Percentiles rank a stretch among this genome's conserved stretches.
These are phyloP conservation scores for Coemansia sp. DNA, from an alignment of 192 early-diverging fungal genomes.

Conservation along the genomic window DNA sequence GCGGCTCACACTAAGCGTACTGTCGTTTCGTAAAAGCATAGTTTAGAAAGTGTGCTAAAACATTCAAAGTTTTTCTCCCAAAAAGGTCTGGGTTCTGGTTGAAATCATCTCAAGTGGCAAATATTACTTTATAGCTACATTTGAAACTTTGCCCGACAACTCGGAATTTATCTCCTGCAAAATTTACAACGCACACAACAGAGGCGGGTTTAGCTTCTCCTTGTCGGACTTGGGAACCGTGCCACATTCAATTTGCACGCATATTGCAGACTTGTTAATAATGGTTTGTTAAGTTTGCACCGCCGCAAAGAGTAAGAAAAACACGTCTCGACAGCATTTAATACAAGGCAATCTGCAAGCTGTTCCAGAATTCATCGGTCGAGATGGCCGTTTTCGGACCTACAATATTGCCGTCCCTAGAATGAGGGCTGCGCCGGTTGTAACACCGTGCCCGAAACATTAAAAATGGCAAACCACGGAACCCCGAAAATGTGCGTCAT, in stretches of 20 bases:
- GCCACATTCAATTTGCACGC: background rate
- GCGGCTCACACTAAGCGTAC: background rate
- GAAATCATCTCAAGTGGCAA: background rate
- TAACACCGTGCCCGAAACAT: too few species aligned
- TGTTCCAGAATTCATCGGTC: background rate
- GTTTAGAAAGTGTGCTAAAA: background rate
- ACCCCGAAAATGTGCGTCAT: background rate
- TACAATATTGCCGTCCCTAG: too few species aligned
- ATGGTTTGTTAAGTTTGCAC: too few species aligned
- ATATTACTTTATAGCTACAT: background rate
- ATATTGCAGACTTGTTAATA: too few species aligned
- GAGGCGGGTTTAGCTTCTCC: background rate
- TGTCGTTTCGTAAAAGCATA: conserved; percentile 7
- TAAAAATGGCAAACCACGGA: background rate
- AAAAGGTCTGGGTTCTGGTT: too few species aligned
- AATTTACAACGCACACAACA: background rate
- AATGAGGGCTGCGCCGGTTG: too few species aligned
- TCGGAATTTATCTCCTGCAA: background rate
- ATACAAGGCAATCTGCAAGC: background rate
- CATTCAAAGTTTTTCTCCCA: too few species aligned
- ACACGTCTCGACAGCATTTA: too few species aligned
- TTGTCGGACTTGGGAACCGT: background rate
- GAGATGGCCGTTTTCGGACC: too few species aligned
- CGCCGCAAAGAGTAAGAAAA: too few species aligned
- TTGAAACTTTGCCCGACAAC: background rate